These are phyloP conservation scores for Rubus parviflorus DNA, from an alignment of 306 rosid species.

Conservation along the genomic window DNA sequence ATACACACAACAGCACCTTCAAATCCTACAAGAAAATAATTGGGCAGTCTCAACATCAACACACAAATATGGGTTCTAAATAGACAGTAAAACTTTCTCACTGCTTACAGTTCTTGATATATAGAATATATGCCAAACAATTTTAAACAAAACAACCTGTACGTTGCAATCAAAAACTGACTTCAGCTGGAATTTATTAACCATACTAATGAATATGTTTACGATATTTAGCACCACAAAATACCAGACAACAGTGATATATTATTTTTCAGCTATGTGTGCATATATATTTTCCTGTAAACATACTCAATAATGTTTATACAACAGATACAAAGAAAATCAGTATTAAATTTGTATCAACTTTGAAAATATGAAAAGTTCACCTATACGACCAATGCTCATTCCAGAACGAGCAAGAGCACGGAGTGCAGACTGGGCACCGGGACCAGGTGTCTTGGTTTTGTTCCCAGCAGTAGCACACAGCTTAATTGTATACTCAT, in stretches of 20 bases:
- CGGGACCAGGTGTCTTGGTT: slow-evolving; percentile 90
- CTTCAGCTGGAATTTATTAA: too few relatives aligned
- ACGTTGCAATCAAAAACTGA: background rate
- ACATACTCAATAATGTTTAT: background rate
- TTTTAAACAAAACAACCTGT: background rate
- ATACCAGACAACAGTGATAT: background rate
- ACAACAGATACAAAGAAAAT: background rate
- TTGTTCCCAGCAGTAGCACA: slow-evolving; percentile 92
- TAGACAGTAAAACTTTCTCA: background rate
- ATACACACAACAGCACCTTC: background rate
- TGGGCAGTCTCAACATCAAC: background rate
- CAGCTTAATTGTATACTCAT: slow-evolving; percentile 45
- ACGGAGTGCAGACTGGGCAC: slow-evolving; percentile 90
- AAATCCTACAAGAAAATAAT: background rate
- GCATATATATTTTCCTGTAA: background rate
- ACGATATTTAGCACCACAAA: too few relatives aligned
- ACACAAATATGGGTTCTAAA: background rate
- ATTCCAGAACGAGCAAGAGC: slow-evolving; percentile 94
- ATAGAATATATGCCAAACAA: too few relatives aligned
- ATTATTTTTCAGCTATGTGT: background rate
- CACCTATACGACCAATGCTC: slow-evolving; percentile 97
- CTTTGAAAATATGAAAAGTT: background rate
- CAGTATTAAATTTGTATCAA: background rate
- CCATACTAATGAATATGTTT: too few relatives aligned
- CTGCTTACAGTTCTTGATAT: background rate